phyloP scores from a whole-genome alignment of 352 stramenopile species.

The Pythium rhizo-oryzae region DNA sequence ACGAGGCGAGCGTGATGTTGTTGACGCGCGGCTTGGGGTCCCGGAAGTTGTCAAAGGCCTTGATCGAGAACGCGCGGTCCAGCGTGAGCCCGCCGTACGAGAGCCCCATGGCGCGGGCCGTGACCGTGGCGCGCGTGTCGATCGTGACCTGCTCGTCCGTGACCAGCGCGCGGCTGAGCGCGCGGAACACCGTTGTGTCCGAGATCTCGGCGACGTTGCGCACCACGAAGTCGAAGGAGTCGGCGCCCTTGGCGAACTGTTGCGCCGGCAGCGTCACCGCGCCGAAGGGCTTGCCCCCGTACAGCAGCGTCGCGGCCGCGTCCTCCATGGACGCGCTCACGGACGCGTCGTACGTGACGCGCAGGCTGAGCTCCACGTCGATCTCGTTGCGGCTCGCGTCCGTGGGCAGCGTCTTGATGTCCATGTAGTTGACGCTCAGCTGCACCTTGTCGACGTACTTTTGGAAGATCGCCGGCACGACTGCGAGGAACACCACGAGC shows the following conservation, averaged over 20 bases:
- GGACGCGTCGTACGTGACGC: constrained; percentile 47
- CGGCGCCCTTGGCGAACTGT: constrained; percentile 46
- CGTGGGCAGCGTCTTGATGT: constrained; percentile 49
- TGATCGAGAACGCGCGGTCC: constrained; percentile 44
- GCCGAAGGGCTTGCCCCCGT: constrained; percentile 45
- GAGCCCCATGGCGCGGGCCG: constrained; percentile 49
- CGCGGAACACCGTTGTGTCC: constrained; percentile 46
- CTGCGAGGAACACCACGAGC: constrained; percentile 65
- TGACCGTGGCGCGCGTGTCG: constrained; percentile 39
- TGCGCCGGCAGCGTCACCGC: constrained; percentile 52
- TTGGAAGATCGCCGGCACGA: constrained; percentile 64
- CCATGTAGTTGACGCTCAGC: constrained; percentile 66
- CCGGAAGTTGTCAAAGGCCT: constrained; percentile 62
- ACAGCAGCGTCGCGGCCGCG: constrained; percentile 52
- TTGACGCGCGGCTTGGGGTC: constrained; percentile 49
- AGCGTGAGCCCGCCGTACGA: constrained; percentile 56
- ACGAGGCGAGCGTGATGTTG: constrained; percentile 55
- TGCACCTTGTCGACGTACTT: constrained; percentile 58
- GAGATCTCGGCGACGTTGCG: constrained; percentile 36
- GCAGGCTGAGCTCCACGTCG: constrained; percentile 59
- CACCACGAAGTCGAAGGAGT: constrained; percentile 62
- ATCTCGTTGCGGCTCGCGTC: constrained; percentile 32
- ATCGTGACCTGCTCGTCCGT: constrained; percentile 42
- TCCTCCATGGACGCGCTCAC: constrained; percentile 50
- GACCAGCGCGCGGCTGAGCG: constrained; percentile 45